Percentiles rank a stretch among this genome's conserved stretches.
These are phyloP conservation scores for Penicillium sclerotigenum DNA, from an alignment of 2,329 filamentous ascomycete species.

Conservation along the genomic window DNA sequence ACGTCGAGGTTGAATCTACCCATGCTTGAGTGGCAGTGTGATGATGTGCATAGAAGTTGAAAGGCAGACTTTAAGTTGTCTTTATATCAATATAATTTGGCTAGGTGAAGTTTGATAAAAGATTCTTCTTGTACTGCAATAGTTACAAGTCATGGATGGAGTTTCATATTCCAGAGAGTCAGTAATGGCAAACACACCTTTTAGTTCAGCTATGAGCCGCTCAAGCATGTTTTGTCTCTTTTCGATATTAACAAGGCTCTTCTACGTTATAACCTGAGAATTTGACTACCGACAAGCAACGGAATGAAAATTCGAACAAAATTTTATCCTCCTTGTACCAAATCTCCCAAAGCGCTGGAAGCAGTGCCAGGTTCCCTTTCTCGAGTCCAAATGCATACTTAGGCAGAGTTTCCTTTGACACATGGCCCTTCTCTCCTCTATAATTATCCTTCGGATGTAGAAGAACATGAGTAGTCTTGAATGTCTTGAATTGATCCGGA, in stretches of 20 bases:
- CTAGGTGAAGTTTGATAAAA: background rate
- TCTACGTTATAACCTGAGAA: no score
- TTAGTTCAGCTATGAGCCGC: no score
- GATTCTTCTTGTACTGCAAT: background rate
- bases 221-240: no score
- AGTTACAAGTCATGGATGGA: no score
- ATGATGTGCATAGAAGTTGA: background rate
- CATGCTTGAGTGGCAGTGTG: background rate
- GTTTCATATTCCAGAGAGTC: no score
- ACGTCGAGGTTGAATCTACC: constrained; percentile 14
- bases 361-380: background rate
- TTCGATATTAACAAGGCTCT: no score
- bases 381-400: background rate
- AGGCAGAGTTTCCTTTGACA: background rate
- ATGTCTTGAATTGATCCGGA: background rate
- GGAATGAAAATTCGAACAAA: background rate
- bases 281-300: no score
- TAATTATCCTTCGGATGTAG: background rate
- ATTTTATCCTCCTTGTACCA: background rate
- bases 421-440: background rate
- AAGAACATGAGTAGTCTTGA: background rate
- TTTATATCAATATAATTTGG: background rate
- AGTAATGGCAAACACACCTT: no score
- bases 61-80: background rate
- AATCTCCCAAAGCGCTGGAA: background rate